Percentiles rank a stretch among this genome's conserved stretches.
Conservation (phyloP, 768 basidiomycete genomes). For the Cystobasidium ongulense region DNA sequence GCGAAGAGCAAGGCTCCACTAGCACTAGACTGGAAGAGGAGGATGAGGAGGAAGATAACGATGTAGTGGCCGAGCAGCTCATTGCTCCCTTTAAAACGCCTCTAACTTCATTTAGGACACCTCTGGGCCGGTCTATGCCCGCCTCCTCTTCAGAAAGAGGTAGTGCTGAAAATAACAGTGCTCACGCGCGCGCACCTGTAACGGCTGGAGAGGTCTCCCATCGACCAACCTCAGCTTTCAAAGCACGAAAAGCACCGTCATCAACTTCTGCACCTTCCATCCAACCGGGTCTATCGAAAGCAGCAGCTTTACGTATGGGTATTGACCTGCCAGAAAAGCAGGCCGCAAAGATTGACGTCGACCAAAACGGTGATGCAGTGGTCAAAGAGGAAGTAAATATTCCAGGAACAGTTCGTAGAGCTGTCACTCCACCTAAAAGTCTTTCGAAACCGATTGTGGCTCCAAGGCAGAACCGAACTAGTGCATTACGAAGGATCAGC, state of each 20-base stretch:
- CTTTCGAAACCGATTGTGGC: not conserved
- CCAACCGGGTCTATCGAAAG: conserved; percentile 4
- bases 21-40: not conserved
- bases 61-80: conserved; percentile 1
- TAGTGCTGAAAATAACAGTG: not conserved
- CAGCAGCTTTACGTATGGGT: conserved; percentile 18
- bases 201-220: not conserved
- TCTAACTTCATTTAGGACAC: not conserved
- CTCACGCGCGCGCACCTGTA: not conserved
- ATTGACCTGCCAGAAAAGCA: conserved; percentile 1
- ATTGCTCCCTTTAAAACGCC: not conserved
- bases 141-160: not conserved
- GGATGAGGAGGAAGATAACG: conserved; percentile 8
- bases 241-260: not conserved
- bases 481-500: not conserved
- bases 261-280: not conserved
- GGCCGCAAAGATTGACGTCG: not conserved
- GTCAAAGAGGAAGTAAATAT: not conserved
- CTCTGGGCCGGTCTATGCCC: not conserved
- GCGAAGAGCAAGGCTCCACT: not conserved
- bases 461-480: conserved; percentile 7
- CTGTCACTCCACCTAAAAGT: conserved; percentile 8
- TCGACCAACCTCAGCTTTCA: not conserved
- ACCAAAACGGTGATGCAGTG: not conserved
- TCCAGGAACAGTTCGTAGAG: not conserved